Percentiles rank a stretch among this genome's conserved stretches.
Evolutionary conservation across 352 stramenopile genomes (phyloP).

Genomic region (Aphanomyces stellatus): DNA sequence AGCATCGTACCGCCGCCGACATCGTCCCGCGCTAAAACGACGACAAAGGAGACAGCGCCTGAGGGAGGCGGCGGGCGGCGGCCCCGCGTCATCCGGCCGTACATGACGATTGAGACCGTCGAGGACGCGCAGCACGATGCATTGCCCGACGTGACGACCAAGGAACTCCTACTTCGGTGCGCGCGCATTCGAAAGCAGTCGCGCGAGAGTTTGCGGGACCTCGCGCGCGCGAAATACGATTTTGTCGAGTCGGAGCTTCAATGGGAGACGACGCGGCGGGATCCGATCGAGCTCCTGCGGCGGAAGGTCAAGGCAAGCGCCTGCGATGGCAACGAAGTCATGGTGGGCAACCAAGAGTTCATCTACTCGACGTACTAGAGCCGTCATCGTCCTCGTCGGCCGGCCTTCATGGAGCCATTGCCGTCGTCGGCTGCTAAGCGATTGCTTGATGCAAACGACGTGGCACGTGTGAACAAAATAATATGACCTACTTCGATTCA

Average conservation of each 20-base stretch:
- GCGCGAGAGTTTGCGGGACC: slow-evolving; percentile 32
- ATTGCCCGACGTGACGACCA: slow-evolving; percentile 47
- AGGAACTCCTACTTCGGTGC: slow-evolving; percentile 60
- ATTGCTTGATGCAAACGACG: no score
- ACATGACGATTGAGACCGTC: slow-evolving; percentile 53
- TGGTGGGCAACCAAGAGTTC: slow-evolving; percentile 53
- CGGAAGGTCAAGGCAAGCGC: slow-evolving; percentile 44
- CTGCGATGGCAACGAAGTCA: slow-evolving; percentile 48
- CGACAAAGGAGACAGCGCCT: neutral
- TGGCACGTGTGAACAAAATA: no score
- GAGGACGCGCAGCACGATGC: slow-evolving; percentile 40
- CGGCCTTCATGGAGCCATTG: neutral
- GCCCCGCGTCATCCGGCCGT: slow-evolving; percentile 15
- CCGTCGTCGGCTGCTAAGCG: neutral
- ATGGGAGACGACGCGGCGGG: slow-evolving; percentile 58
- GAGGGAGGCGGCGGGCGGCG: neutral
- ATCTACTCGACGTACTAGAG: slow-evolving; percentile 34
- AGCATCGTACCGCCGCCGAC: no score
- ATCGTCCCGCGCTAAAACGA: no score
- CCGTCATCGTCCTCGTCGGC: no score
- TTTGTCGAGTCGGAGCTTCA: slow-evolving; percentile 49
- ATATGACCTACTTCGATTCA: no score
- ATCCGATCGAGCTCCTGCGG: slow-evolving; percentile 56
- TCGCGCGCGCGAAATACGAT: slow-evolving; percentile 36
- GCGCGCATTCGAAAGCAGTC: slow-evolving; percentile 52